Evolutionary conservation across 2,329 filamentous ascomycete genomes (phyloP).

Genomic region (Nemania sp.): DNA sequence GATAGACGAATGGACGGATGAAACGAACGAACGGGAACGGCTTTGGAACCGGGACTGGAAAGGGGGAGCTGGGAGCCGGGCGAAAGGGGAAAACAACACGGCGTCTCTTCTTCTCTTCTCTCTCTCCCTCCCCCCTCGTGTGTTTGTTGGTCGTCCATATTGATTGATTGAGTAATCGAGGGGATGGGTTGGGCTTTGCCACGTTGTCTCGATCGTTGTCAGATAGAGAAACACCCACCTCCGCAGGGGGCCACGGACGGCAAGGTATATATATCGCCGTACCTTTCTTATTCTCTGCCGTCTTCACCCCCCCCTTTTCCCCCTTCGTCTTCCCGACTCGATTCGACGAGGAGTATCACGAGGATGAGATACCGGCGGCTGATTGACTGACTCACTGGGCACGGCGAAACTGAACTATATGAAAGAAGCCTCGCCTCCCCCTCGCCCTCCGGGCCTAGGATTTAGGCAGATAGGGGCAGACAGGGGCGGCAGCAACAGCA

Average conservation of each 20-base stretch:
- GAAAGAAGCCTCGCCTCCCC: constrained; percentile 27
- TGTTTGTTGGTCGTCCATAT: constrained; percentile 13
- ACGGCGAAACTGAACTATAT: constrained; percentile 19
- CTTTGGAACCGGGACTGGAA: neutral
- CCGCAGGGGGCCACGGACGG: neutral
- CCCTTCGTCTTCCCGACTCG: neutral
- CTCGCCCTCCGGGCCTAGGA: constrained; percentile 20
- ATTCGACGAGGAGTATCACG: neutral
- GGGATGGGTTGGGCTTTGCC: too few species aligned
- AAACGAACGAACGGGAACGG: too few species aligned
- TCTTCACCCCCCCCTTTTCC: neutral
- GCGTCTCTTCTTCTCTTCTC: too few species aligned
- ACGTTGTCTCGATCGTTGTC: constrained; percentile 13
- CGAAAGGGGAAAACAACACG: neutral
- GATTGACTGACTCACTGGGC: constrained; percentile 4
- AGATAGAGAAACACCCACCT: neutral
- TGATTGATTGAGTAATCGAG: too few species aligned
- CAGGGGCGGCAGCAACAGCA: too few species aligned
- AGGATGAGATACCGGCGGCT: neutral
- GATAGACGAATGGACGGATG: constrained; percentile 11
- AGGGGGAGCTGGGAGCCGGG: neutral
- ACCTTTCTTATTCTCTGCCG: constrained; percentile 7
- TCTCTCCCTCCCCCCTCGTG: too few species aligned
- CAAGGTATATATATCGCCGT: constrained; percentile 19
- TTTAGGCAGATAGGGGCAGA: constrained; percentile 18